Evolutionary conservation across 1,139 yeast species (phyloP).

Genomic region (Pichia sp.): DNA sequence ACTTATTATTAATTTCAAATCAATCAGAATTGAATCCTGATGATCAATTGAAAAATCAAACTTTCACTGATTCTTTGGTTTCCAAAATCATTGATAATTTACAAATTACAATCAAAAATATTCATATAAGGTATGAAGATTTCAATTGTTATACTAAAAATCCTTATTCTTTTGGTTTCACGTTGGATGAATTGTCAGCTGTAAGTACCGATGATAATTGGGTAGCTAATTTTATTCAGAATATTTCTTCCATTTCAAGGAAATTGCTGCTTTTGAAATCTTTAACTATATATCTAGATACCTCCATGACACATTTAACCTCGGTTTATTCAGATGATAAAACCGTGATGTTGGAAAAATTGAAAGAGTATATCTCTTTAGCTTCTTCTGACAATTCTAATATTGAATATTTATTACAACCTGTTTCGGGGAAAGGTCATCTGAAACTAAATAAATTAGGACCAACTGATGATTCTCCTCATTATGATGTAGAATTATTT

Average conservation of each 20-base stretch:
- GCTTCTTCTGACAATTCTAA: constrained; percentile 30
- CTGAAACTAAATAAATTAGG: constrained; percentile 75
- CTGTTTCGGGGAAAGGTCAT: constrained; percentile 86
- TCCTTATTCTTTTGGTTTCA: constrained; percentile 80
- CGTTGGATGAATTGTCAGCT: constrained; percentile 83
- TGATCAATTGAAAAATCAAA: constrained; percentile 51
- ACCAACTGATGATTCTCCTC: constrained; percentile 63
- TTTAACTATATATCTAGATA: constrained; percentile 80
- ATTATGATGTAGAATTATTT: constrained; percentile 64
- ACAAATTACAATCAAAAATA: constrained; percentile 87
- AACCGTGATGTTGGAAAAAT: constrained; percentile 39
- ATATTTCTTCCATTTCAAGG: constrained; percentile 60
- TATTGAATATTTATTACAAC: constrained; percentile 66
- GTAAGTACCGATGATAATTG: constrained; percentile 82
- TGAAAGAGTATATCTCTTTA: constrained; percentile 30
- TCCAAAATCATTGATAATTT: constrained; percentile 89
- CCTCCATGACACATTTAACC: constrained; percentile 38
- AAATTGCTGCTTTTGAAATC: constrained; percentile 73
- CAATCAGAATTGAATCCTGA: constrained; percentile 34
- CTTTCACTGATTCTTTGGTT: constrained; percentile 79
- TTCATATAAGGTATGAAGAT: constrained; percentile 91
- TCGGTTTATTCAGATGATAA: constrained; percentile 41
- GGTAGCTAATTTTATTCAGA: constrained; percentile 79
- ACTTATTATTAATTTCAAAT: constrained; percentile 52
- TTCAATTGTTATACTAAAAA: constrained; percentile 51